Base-by-base conservation (phyloP, 1,139 yeast genomes). In the Hyphopichia wangnamkhiaoensis region DNA sequence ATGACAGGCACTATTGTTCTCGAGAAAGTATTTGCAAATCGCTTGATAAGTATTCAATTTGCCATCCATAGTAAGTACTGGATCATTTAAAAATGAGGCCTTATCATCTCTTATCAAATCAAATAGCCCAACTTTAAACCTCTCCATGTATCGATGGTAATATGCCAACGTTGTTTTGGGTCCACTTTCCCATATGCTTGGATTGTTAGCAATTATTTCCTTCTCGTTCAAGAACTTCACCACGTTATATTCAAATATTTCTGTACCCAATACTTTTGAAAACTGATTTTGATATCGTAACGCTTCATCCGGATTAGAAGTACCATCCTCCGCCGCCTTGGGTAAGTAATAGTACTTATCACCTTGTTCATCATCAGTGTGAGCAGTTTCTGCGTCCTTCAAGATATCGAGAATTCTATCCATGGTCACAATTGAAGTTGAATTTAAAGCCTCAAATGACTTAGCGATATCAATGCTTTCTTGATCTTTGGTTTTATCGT, bases 371-470 rank as follows among this genome's bases (percentile, higher is more conserved):
- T 35, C 37, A 15, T 39, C 37, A 18, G 20, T 15, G 16, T 19
- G 25, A 17, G 33, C 14, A 8, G 33, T 13, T 34, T 41, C 45
- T 10, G 46, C 49, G 26, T 45, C 41, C 18, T 41, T 35, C 17
- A 49, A 37, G 13, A 53, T 48, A 12, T 38, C 40, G 15, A 52
- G 35, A n/a, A 52, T 45, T 23, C 40, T 45, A 33, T 49, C 52
- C 58, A 54, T 53, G 14, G 54, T 43, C 25, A 40, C 40, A 28
- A 50, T 41, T n/a, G 53, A 45, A 15, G 44, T 40, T 13, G 43
- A 39, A 28, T 48, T 47, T 8, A 47, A 36, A 7, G 47, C 30
- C 26, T 45, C 50, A 32, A 43, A 39, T 3, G 48, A 44, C 10
- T 42, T 44, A 14, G 42, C 35, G 12, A 39, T 34, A 34, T 42